Evolutionary conservation across 768 basidiomycete species (phyloP), one percentile per base, ranked within the genome.

Genomic region (Tricholoma sp.): DNA sequence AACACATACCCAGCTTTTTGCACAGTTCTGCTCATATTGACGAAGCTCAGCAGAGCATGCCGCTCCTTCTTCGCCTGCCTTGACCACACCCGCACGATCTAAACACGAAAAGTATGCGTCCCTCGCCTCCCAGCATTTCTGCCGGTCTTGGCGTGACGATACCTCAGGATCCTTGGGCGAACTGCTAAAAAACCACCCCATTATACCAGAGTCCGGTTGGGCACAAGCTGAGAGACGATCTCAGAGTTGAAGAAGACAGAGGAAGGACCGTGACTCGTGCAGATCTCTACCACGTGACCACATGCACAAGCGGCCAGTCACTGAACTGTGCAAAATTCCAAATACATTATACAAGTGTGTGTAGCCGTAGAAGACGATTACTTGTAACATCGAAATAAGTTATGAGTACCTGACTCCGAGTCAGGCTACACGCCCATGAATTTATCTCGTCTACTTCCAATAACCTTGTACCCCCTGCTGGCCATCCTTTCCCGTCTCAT

Each of bases 41-140:
- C 70, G 72, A 59, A 79, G 81, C 68, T 89, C 78, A 11, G 69
- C 63, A 3, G 74, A 64, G 65, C 94, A 98, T 9, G 76, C 75
- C 83, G 53, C 45, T 60, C 89, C 88, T 57, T 84, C 82, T 2
- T 67, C 66, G 12, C 92, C 92, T 0, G 92, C 81, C 59, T 87
- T 86, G 32, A 89, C 73, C 15, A 95, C 80, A 34, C 77, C 78
- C 9, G 72, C 78, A 39, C 72, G 71, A 69, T 95, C 91, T 48
- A 98, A 77, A 69, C 95, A 98, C 3, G 76, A 72, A 68, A 93
- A 97, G 68, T 96, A 97, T 2, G 76, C 75, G 68, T 98, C 94
- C 54, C 94, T 76, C 17, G 75, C 71, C 32, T 89, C 86, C 94
- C 94, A 98, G 72, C 95, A 98, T 57, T 79, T 79, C 60, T 86